Evolutionary conservation across 805 yeast species (phyloP), one percentile per base, ranked within the genome.

Genomic region (Tetrapisispora arboricola): DNA sequence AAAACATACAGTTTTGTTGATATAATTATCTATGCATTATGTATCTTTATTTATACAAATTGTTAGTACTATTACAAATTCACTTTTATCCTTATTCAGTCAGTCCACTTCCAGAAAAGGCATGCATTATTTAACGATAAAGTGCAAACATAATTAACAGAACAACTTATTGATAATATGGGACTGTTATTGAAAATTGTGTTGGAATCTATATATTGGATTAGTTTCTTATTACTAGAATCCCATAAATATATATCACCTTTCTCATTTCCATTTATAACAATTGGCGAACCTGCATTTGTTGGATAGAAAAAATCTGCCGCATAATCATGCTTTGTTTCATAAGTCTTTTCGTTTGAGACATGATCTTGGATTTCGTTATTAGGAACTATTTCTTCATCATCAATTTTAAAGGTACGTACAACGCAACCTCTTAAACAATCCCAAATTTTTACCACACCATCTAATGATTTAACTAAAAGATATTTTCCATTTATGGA

Each of bases 401-500:
- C 20, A 9, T 13, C 30, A 30, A 41, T 39, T 16, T 39, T 43
- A 51, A 71, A 82, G 0, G 95, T 84, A 57, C 86, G 84, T 26
- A 85, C 82, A 19, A 85, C 88, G 47, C 72, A 73, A 53, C 85
- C 84, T 49, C 76, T 72, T 74, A 84, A 76, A 60, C 84, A 86
- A 60, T 86, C 92, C 95, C 96, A 88, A 27, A 88, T 56, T 44
- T 90, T 67, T 3, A 87, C 65, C 4, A 71, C 65, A 3, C 95
- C 95, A 58, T 87, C 95, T 42, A 84, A 64, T 13, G 94, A 77
- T 17, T 86, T 76, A 27, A 92, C 84, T 32, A 86, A 64, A 3
- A 90, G 69, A 51, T 72, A 87, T 49, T 76, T 78, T 13, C 92
- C 87, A 58, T 88, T 90, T 5, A 88, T 88, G 0, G 92, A 74